phyloP scores from a whole-genome alignment of 2,329 filamentous ascomycete genomes.

The Cladosporium sp. region DNA sequence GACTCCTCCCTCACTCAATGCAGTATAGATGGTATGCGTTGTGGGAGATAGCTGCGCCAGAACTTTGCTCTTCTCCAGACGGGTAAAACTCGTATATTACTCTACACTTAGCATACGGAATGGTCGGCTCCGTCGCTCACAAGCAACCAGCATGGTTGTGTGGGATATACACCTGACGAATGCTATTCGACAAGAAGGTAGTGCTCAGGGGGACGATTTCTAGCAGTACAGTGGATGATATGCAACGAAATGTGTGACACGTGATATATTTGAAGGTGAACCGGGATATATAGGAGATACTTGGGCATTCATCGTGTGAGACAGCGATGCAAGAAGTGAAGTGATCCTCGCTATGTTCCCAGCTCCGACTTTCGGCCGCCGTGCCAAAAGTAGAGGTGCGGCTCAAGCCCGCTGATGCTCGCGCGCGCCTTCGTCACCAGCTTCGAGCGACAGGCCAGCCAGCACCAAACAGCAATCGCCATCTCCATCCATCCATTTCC shows the following conservation, averaged over 20 bases:
- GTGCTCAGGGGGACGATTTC: not conserved
- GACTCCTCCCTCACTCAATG: too few relatives aligned
- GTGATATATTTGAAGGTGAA: too few relatives aligned
- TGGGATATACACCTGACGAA: not conserved
- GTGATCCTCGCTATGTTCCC: not conserved
- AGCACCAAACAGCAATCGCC: conserved; percentile 9
- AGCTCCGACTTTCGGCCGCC: not conserved
- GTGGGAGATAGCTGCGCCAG: not conserved
- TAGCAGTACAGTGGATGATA: too few relatives aligned
- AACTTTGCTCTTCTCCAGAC: not conserved
- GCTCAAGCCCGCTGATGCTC: conserved; percentile 9
- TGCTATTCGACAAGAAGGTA: not conserved
- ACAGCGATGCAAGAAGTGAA: not conserved
- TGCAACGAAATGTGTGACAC: too few relatives aligned
- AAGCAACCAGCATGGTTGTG: not conserved
- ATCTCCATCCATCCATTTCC: conserved; percentile 7
- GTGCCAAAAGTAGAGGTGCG: conserved; percentile 1
- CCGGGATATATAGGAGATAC: too few relatives aligned
- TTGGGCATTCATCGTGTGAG: too few relatives aligned
- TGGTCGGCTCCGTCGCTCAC: too few relatives aligned
- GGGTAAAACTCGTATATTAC: not conserved
- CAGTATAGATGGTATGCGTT: not conserved
- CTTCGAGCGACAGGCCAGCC: not conserved
- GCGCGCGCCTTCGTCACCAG: conserved; percentile 13
- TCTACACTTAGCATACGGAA: not conserved